These are phyloP conservation scores for Thalassiosira mediterranea DNA, from an alignment of 352 stramenopile genomes.

Conservation along the genomic window DNA sequence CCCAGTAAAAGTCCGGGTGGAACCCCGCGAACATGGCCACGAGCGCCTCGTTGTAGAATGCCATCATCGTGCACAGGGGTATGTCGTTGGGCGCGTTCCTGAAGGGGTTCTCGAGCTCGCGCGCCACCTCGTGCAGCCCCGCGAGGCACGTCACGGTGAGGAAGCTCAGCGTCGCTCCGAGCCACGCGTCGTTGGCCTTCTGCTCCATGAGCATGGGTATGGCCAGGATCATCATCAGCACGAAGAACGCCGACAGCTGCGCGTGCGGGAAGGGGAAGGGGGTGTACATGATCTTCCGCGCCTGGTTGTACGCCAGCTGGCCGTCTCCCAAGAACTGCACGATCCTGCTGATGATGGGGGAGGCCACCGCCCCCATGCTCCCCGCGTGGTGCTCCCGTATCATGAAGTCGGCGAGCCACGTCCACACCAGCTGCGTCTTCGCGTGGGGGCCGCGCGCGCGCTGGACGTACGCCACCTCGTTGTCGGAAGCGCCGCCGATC, in stretches of 20 bases:
- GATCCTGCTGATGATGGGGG: conserved; percentile 66
- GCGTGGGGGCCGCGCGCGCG: conserved; percentile 54
- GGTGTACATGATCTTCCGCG: conserved; percentile 70
- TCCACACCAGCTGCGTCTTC: conserved; percentile 59
- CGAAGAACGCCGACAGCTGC: conserved; percentile 53
- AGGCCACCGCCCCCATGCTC: conserved; percentile 53
- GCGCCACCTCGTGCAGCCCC: conserved; percentile 61
- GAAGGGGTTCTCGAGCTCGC: conserved; percentile 71
- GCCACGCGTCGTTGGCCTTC: conserved; percentile 40
- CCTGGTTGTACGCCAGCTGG: conserved; percentile 74
- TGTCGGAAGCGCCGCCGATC: conserved; percentile 58
- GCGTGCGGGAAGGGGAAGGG: conserved; percentile 70
- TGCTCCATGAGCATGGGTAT: conserved; percentile 59
- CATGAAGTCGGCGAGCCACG: conserved; percentile 73
- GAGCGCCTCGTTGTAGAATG: conserved; percentile 64
- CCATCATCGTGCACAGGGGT: conserved; percentile 52
- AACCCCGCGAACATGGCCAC: conserved; percentile 60
- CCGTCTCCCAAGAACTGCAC: conserved; percentile 74
- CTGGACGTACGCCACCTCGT: conserved; percentile 60
- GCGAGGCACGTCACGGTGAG: conserved; percentile 43
- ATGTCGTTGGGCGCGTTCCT: conserved; percentile 69
- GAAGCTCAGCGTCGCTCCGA: conserved; percentile 47
- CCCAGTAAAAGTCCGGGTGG: conserved; percentile 61
- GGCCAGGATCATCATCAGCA: conserved; percentile 31
- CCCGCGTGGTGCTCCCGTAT: conserved; percentile 64